Evolutionary conservation across 352 stramenopile species (phyloP), one percentile per base, ranked within the genome.

Genomic region (Globisporangium ultimum): DNA sequence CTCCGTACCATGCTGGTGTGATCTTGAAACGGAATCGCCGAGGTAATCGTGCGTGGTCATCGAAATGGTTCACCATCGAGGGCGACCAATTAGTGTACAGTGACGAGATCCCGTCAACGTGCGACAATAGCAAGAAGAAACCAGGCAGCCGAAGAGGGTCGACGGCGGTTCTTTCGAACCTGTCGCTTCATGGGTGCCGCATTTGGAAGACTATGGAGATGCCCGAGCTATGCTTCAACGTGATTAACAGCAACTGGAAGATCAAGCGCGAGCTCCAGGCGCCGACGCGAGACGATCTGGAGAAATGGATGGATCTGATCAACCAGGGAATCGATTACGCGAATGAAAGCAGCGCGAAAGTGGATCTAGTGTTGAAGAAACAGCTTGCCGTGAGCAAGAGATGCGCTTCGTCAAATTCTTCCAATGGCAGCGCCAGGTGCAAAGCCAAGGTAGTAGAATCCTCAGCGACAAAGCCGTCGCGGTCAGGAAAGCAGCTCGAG

Each of bases 151-250:
- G 4, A 50, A 28, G 34, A 57, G 38, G 28, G 28, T 68, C 68
- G 36, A 74, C 68, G 5, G 28, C 28, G 28, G 28, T 36, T 36
- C 75, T 82, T 28, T 89, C 83, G 38, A 88, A 79, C 47, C 59
- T 93, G 18, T 76, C 70, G 10, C 65, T 93, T 52, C 77, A 73
- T 36, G 80, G 82, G 48, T 93, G 83, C 50, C 80, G 83, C 15
- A 91, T 93, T 61, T 93, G 83, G 83, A 93, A 93, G 72, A 93
- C 84, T 10, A 89, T 80, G 78, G 84, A 93, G 61, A 93, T 93
- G 84, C 80, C 81, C 17, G 81, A 90, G 59, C 71, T 91, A 40
- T 74, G 69, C 42, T 91, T 93, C 61, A 84, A 93, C 51, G 70
- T 93, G 40, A 74, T 93, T 28, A 78, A 91, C 57, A 76, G 68